Base-by-base conservation (phyloP, 495 filamentous ascomycete species). In the Aspergillus heteromorphus region DNA sequence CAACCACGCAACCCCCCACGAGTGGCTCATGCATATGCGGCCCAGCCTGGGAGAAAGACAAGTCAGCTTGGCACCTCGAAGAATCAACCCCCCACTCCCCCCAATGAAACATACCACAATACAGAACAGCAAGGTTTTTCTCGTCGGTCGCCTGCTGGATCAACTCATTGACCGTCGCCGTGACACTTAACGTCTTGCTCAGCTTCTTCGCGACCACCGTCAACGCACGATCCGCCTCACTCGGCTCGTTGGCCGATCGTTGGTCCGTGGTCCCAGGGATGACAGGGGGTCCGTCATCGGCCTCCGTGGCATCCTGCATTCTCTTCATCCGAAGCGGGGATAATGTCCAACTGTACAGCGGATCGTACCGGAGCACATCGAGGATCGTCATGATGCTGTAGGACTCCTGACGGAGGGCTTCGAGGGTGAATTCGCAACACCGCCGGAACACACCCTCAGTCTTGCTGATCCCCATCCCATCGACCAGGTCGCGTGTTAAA, bases 351-450 rank as follows among this genome's bases (percentile, higher is more conserved):
- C 80, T 91, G 68, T 97, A 96, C 55, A 99, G 77, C 2, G 93
- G 95, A 76, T 98, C 93, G 64, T 96, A 96, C 17, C 95, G 87
- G 48, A 98, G 78, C 23, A 97, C 93, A 61, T 97, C 92, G 0
- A 98, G 81, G 41, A 98, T 92, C 4, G 92, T 96, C 89, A 93
- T 96, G 67, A 98, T 97, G 59, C 85, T 90, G 59, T 95, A 95
- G 0, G 85, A 86, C 68, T 98, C 93, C 63, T 95, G 86, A 10
- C 95, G 85, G 27, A 98, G 77, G 14, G 95, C 90, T 57, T 96
- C 91, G 5, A 98, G 80, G 0, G 92, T 97, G 63, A 97, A 97
- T 68, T 98, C 95, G 69, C 95, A 98, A 69, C 95, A 98, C 19
- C 93, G 81, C 10, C 92, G 83, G 74, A 97, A 98, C 1, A 97